Percentiles rank a stretch among this genome's conserved stretches.
These are phyloP conservation scores for Talaromyces wortmannii DNA, from an alignment of 495 filamentous ascomycete genomes.

Conservation along the genomic window DNA sequence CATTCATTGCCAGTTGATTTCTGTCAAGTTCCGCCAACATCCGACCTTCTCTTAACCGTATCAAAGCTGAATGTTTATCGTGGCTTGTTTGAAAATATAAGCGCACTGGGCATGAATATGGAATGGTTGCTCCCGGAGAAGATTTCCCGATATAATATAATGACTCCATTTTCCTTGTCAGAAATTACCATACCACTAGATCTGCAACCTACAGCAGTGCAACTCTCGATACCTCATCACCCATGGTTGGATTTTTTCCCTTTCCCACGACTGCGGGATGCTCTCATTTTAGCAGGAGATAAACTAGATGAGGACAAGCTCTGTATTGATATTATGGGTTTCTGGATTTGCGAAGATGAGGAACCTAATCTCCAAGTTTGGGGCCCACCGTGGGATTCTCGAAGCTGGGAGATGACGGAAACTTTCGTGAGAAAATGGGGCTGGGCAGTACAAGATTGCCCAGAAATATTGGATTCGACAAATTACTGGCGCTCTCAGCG, in stretches of 20 bases:
- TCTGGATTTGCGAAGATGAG: constrained; percentile 18
- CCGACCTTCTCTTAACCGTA: too few relatives aligned
- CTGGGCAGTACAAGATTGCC: constrained; percentile 16
- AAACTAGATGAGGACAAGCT: constrained; percentile 26
- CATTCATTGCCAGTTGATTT: too few relatives aligned
- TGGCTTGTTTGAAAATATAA: constrained; percentile 10
- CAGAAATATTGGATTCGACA: constrained; percentile 13
- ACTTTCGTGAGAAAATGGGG: constrained; percentile 20
- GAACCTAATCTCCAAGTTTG: constrained; percentile 24
- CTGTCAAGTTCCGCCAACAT: too few relatives aligned
- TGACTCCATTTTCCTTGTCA: constrained; percentile 12
- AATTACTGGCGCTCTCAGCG: constrained; percentile 16
- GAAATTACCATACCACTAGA: too few relatives aligned
- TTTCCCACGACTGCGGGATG: constrained; percentile 28
- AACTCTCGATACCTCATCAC: constrained; percentile 25
- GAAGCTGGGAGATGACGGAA: constrained; percentile 23
- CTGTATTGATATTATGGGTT: constrained; percentile 24
- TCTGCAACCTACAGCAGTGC: constrained; percentile 30
- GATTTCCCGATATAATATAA: too few relatives aligned
- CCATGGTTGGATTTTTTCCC: constrained; percentile 13
- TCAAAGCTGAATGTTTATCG: constrained; percentile 11
- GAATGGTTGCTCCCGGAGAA: constrained; percentile 8
- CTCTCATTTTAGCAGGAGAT: constrained; percentile 19
- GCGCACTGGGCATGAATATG: constrained; percentile 8
- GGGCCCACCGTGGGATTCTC: constrained; percentile 18